These are phyloP conservation scores for Usnea hakonensis DNA, from an alignment of 495 filamentous ascomycete species.

Conservation along the genomic window DNA sequence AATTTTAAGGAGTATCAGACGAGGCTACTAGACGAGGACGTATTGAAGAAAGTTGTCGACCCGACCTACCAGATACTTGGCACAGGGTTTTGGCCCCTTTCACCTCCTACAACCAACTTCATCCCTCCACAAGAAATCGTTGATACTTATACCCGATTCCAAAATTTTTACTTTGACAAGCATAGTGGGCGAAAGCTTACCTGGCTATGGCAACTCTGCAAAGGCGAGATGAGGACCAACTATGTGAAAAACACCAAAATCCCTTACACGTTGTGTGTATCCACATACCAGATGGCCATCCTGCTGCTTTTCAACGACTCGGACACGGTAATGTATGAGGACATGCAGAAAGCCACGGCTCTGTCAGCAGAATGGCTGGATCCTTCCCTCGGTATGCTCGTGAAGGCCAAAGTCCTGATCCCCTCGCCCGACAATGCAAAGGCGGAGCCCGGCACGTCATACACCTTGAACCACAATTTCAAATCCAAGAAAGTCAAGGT, in stretches of 20 bases:
- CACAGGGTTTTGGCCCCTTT: slow-evolving; percentile 96
- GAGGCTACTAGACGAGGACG: slow-evolving; percentile 53
- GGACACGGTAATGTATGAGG: slow-evolving; percentile 77
- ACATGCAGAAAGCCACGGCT: slow-evolving; percentile 72
- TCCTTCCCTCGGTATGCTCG: slow-evolving; percentile 69
- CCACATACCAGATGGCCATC: slow-evolving; percentile 95
- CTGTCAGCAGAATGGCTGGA: slow-evolving; percentile 75
- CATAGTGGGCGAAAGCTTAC: slow-evolving; percentile 93
- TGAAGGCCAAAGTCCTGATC: slow-evolving; percentile 83
- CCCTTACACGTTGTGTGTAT: slow-evolving; percentile 95
- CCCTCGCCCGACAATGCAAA: slow-evolving; percentile 64
- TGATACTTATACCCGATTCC: slow-evolving; percentile 80
- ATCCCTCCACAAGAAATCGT: slow-evolving; percentile 75
- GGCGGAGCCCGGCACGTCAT: slow-evolving; percentile 65
- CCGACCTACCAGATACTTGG: slow-evolving; percentile 81
- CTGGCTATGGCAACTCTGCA: slow-evolving; percentile 97
- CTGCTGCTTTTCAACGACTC: slow-evolving; percentile 92
- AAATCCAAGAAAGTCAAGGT: slow-evolving; percentile 96
- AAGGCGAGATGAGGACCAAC: slow-evolving; percentile 87
- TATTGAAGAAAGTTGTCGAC: slow-evolving; percentile 56
- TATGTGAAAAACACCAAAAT: slow-evolving; percentile 83
- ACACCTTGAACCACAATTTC: slow-evolving; percentile 83
- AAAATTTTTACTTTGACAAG: slow-evolving; percentile 88
- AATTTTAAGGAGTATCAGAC: slow-evolving; percentile 67
- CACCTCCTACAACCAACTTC: slow-evolving; percentile 75